phyloP scores from a whole-genome alignment of 2,329 filamentous ascomycete genomes.

The Ophiostoma ulmi region DNA sequence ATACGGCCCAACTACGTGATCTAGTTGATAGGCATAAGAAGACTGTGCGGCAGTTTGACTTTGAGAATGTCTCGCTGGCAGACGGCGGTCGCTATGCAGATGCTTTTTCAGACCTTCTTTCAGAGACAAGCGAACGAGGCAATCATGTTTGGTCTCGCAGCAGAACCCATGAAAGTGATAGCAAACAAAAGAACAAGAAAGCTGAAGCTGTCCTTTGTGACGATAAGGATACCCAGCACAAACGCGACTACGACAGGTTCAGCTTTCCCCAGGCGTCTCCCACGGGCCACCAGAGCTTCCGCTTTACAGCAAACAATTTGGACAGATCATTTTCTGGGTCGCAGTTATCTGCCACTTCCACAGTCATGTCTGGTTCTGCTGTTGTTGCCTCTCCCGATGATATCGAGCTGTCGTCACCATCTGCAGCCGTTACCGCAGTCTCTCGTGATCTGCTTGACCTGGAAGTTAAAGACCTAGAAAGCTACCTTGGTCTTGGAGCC shows the following conservation, averaged over 20 bases:
- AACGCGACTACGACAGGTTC: not conserved
- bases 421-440: slow-evolving; percentile 52
- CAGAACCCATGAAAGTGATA: slow-evolving; percentile 29
- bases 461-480: slow-evolving; percentile 39
- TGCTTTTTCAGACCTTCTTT: slow-evolving; percentile 66
- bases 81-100: slow-evolving; percentile 72
- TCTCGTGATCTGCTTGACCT: slow-evolving; percentile 45
- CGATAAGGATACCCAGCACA: not conserved
- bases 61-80: slow-evolving; percentile 67
- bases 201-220: not conserved
- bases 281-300: slow-evolving; percentile 28
- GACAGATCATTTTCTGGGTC: slow-evolving; percentile 24
- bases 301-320: slow-evolving; percentile 24
- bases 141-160: slow-evolving; percentile 41
- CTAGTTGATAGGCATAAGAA: slow-evolving; percentile 63
- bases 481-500: slow-evolving; percentile 27
- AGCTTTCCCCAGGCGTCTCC: not conserved
- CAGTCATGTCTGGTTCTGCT: slow-evolving; percentile 14
- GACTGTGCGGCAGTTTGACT: slow-evolving; percentile 71
- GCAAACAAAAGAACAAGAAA: slow-evolving; percentile 32
- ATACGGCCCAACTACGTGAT: slow-evolving; percentile 62
- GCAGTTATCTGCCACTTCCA: slow-evolving; percentile 21
- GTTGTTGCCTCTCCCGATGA: slow-evolving; percentile 28
- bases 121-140: slow-evolving; percentile 40
- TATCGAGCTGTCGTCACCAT: slow-evolving; percentile 44